These are phyloP conservation scores for Kondoa malvinella DNA, from an alignment of 768 basidiomycete species.

Conservation along the genomic window DNA sequence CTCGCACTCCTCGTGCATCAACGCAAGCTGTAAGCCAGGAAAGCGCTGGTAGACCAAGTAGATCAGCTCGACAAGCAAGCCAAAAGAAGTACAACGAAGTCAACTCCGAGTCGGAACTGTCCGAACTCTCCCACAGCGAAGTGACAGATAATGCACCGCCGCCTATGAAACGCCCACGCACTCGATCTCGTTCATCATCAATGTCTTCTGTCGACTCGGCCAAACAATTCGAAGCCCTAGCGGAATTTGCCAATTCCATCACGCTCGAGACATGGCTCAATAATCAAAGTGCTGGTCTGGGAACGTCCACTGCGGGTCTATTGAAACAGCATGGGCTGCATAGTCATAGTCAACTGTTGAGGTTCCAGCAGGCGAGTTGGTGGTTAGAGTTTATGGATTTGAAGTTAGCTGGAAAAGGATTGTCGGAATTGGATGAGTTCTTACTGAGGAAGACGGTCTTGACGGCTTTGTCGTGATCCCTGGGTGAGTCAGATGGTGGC, in stretches of 20 bases:
- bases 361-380: background rate
- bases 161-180: background rate
- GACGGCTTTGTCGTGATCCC: background rate
- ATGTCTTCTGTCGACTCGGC: background rate
- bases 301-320: background rate
- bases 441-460: background rate
- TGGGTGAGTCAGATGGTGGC: background rate
- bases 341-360: slow-evolving; percentile 1
- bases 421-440: background rate
- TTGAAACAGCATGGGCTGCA: background rate
- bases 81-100: background rate
- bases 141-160: background rate
- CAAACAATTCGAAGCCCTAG: background rate
- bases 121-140: background rate
- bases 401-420: background rate
- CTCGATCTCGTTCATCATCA: background rate
- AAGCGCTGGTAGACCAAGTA: background rate
- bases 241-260: background rate
- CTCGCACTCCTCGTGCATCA: background rate
- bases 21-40: background rate
- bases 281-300: slow-evolving; percentile 5
- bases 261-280: slow-evolving; percentile 2
- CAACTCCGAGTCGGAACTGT: background rate
- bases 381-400: slow-evolving; percentile 1
- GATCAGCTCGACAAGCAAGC: background rate